A percentile compares a stretch with the other conserved stretches of the same genome.
Evolutionary conservation across 2,329 filamentous ascomycete genomes (phyloP).

Genomic region (Fusarium guadeloupense): DNA sequence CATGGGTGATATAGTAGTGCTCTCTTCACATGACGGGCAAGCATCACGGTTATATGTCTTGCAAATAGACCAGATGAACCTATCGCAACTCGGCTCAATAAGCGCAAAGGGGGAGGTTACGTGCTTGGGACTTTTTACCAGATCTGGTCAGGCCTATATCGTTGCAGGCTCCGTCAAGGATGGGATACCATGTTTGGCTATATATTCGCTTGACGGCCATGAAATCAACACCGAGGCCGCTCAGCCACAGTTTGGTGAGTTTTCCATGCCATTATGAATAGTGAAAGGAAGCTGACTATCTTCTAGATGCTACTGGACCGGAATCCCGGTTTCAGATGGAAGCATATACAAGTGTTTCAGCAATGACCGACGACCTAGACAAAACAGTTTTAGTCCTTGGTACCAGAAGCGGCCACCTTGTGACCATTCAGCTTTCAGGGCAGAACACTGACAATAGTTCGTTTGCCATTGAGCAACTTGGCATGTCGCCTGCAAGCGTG

Average conservation of each 20-base stretch:
- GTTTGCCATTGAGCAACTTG: constrained; percentile 48
- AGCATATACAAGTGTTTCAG: constrained; percentile 58
- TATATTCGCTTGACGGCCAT: constrained; percentile 44
- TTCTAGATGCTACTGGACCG: neutral
- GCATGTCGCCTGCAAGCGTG: constrained; percentile 50
- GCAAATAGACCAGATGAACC: constrained; percentile 46
- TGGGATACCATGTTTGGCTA: constrained; percentile 47
- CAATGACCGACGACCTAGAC: constrained; percentile 42
- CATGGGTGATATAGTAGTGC: constrained; percentile 49
- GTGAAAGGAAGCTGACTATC: constrained; percentile 4
- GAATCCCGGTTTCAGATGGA: constrained; percentile 44
- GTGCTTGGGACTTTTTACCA: constrained; percentile 52
- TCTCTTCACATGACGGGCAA: constrained; percentile 53
- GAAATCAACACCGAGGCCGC: constrained; percentile 29
- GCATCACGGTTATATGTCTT: constrained; percentile 54
- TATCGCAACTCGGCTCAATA: constrained; percentile 46
- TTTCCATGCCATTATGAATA: neutral
- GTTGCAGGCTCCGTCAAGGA: constrained; percentile 49
- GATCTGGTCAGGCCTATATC: constrained; percentile 42
- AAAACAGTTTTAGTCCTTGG: constrained; percentile 54
- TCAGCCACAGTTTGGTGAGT: constrained; percentile 23
- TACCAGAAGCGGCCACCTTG: constrained; percentile 62
- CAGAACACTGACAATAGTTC: constrained; percentile 34
- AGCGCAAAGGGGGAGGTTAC: constrained; percentile 59
- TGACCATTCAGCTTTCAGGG: constrained; percentile 49